These are phyloP conservation scores for Macrolepiota dolichaula DNA, from an alignment of 768 basidiomycete species.

Conservation along the genomic window DNA sequence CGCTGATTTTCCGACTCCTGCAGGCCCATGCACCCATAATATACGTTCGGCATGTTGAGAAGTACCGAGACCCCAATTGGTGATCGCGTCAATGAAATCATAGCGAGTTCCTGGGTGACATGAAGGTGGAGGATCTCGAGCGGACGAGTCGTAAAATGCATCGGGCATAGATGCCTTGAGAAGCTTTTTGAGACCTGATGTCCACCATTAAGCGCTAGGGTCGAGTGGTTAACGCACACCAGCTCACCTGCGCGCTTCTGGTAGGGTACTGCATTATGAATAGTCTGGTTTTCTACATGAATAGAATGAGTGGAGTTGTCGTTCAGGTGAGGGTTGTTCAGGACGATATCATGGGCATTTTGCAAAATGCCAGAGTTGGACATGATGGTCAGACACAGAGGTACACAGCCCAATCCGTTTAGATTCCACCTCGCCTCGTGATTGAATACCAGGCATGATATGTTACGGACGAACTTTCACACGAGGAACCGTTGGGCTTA, in stretches of 20 bases:
- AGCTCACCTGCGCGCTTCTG: too few species aligned
- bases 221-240: too few species aligned
- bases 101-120: not conserved
- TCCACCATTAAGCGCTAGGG: too few species aligned
- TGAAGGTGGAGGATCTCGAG: not conserved
- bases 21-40: slow-evolving; percentile 1
- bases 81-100: not conserved
- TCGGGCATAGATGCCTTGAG: not conserved
- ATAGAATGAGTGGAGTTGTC: too few species aligned
- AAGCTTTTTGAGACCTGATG: not conserved
- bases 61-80: not conserved
- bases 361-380: too few species aligned
- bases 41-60: not conserved
- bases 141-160: not conserved
- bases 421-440: too few species aligned
- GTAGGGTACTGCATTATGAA: too few species aligned
- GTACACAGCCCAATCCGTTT: too few species aligned
- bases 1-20: slow-evolving; percentile 8
- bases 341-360: too few species aligned
- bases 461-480: slow-evolving; percentile 36
- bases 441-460: slow-evolving; percentile 28
- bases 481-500: slow-evolving; percentile 54
- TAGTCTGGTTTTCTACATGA: too few species aligned
- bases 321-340: too few species aligned
- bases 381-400: too few species aligned